Evolutionary conservation across 805 yeast species (phyloP), one percentile per base, ranked within the genome.

Genomic region (Candida piceae): DNA sequence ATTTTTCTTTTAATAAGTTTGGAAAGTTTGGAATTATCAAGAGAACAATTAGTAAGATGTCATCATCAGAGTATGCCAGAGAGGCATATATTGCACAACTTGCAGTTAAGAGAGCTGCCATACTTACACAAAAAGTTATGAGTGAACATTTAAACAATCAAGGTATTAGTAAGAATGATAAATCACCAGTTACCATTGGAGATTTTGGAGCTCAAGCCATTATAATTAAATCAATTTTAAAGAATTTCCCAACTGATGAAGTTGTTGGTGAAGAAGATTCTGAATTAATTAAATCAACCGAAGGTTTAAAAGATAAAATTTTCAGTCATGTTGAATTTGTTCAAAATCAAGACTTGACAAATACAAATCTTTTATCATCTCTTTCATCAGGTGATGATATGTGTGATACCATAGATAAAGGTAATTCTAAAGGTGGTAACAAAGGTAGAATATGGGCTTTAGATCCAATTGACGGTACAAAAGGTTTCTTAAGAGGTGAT

Each of bases 401-500:
- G 33, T 72, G 73, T 46, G 67, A 73, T 5, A 69, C 82, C 18
- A 84, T 93, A 39, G 96, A 88, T 55, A 63, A 70, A 41, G 98
- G 98, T 32, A 71, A 75, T 52, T 84, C 84, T 27, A 58, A 70
- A 43, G 97, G 97, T 37, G 95, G 97, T 4, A 48, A 63, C 22
- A 66, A 60, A 25, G 95, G 95, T 17, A 70, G 98, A 43, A 78
- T 86, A 57, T 93, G 99, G 99, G 95, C 97, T 1, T 66, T 93
- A 53, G 99, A 93, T 55, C 99, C 99, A 27, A 89, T 93, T 44
- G 99, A 93, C 56, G 99, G 99, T 7, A 93, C 99, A 16, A 93
- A 81, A 58, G 99, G 99, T 0, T 93, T 93, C 57, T 66, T 93
- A 37, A 72, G 99, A 55, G 95, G 96, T 32, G 97, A 89, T 46